phyloP scores from a whole-genome alignment of 805 yeast species.

The Spathaspora girioi region DNA sequence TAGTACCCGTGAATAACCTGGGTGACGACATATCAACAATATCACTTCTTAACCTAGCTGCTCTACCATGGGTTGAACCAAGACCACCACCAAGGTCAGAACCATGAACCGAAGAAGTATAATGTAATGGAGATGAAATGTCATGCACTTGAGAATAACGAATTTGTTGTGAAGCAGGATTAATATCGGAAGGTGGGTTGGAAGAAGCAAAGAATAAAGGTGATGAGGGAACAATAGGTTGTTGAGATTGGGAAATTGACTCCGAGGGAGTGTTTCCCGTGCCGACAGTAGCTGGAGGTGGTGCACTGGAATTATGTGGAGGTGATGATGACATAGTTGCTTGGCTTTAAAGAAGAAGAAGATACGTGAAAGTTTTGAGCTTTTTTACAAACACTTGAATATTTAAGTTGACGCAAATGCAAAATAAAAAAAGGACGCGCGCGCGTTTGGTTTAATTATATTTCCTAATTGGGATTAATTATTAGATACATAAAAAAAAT shows the following conservation, averaged over 20 bases:
- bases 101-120: slow-evolving; percentile 41
- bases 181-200: slow-evolving; percentile 34
- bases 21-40: slow-evolving; percentile 68
- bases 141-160: slow-evolving; percentile 19
- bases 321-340: slow-evolving; percentile 30
- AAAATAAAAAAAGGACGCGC: slow-evolving; percentile 12
- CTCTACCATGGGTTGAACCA: slow-evolving; percentile 43
- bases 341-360: not conserved
- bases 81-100: slow-evolving; percentile 36
- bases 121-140: slow-evolving; percentile 50
- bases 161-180: slow-evolving; percentile 7
- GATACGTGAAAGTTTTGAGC: not conserved
- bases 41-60: slow-evolving; percentile 64
- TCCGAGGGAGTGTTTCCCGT: slow-evolving; percentile 23
- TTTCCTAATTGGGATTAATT: slow-evolving; percentile 25
- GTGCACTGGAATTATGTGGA: slow-evolving; percentile 10
- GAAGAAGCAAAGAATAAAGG: slow-evolving; percentile 54
- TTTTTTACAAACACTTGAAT: not conserved
- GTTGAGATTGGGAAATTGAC: slow-evolving; percentile 34
- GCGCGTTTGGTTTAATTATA: slow-evolving; percentile 15
- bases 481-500: no score
- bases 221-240: slow-evolving; percentile 48
- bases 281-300: not conserved
- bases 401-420: not conserved
- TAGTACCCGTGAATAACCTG: slow-evolving; percentile 45